Conservation (phyloP, 768 basidiomycete species). For the Mycena amicta region DNA sequence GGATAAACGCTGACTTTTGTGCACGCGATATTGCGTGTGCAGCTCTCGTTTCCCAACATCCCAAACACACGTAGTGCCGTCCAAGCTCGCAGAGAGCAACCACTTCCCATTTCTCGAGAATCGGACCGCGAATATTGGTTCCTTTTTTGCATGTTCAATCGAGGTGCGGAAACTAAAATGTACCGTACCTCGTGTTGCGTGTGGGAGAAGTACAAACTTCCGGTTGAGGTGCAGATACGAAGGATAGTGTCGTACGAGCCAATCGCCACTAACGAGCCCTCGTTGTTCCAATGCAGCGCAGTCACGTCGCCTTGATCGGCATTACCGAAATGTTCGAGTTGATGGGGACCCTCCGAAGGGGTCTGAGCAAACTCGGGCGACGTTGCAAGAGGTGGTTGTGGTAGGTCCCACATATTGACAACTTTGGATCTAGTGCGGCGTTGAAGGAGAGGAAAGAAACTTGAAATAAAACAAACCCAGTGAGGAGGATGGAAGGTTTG, state of each 20-base stretch:
- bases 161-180: too few relatives aligned
- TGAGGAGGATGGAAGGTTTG: constrained; percentile 59
- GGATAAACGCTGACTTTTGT: constrained; percentile 55
- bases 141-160: too few relatives aligned
- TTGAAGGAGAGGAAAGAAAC: constrained; percentile 14
- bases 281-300: constrained; percentile 74
- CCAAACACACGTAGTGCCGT: constrained; percentile 80
- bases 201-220: constrained; percentile 65
- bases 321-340: constrained; percentile 52
- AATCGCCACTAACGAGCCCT: constrained; percentile 74
- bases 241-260: constrained; percentile 78
- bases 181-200: constrained; percentile 65
- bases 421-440: constrained; percentile 61
- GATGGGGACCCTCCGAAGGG: constrained; percentile 39
- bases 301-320: constrained; percentile 65
- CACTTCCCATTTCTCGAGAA: constrained; percentile 77
- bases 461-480: constrained; percentile 55
- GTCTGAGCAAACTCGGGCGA: constrained; percentile 31
- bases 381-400: constrained; percentile 39
- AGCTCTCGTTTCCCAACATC: constrained; percentile 64
- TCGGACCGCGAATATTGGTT: constrained; percentile 76
- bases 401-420: constrained; percentile 73
- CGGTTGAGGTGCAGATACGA: constrained; percentile 63
- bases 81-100: constrained; percentile 77
- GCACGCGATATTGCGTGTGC: constrained; percentile 63